Evolutionary conservation across 2,329 filamentous ascomycete species (phyloP).

Genomic region (Fusarium papillatum): DNA sequence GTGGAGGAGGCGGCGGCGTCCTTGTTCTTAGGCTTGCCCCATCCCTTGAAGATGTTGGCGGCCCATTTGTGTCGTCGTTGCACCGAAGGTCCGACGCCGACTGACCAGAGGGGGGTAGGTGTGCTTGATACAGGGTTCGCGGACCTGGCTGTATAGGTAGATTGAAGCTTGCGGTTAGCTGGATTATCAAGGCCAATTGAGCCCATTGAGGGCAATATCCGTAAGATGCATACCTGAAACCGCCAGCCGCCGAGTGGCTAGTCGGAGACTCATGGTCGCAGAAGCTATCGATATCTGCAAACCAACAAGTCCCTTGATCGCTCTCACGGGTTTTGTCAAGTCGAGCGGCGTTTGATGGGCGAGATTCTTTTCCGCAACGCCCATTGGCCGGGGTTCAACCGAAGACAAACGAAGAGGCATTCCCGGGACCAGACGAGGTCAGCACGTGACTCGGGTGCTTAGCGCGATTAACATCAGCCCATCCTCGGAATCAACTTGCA

Average conservation of each 20-base stretch:
- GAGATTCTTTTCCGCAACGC: conserved; percentile 44
- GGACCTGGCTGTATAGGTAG: conserved; percentile 35
- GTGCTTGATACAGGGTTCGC: conserved; percentile 34
- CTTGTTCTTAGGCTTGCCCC: conserved; percentile 47
- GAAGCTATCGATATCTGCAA: conserved; percentile 34
- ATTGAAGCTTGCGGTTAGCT: conserved; percentile 27
- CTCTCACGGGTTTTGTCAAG: conserved; percentile 31
- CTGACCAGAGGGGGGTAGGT: conserved; percentile 30
- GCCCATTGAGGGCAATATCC: background rate
- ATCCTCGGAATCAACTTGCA: conserved; percentile 46
- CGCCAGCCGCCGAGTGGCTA: conserved; percentile 73
- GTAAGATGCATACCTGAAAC: conserved; percentile 65
- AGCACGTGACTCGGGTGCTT: conserved; percentile 41
- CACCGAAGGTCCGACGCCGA: conserved; percentile 28
- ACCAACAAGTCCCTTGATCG: conserved; percentile 37
- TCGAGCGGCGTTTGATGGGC: conserved; percentile 23
- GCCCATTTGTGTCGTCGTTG: conserved; percentile 60
- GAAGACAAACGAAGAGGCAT: conserved; percentile 24
- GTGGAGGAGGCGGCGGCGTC: conserved; percentile 47
- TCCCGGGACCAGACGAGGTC: conserved; percentile 7
- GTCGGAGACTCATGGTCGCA: conserved; percentile 72
- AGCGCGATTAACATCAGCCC: conserved; percentile 54
- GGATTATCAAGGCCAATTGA: conserved; percentile 33
- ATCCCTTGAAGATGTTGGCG: conserved; percentile 55
- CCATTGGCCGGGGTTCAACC: conserved; percentile 43